Conservation (phyloP, 2,329 filamentous ascomycete species). For the Claviceps spartinae region DNA sequence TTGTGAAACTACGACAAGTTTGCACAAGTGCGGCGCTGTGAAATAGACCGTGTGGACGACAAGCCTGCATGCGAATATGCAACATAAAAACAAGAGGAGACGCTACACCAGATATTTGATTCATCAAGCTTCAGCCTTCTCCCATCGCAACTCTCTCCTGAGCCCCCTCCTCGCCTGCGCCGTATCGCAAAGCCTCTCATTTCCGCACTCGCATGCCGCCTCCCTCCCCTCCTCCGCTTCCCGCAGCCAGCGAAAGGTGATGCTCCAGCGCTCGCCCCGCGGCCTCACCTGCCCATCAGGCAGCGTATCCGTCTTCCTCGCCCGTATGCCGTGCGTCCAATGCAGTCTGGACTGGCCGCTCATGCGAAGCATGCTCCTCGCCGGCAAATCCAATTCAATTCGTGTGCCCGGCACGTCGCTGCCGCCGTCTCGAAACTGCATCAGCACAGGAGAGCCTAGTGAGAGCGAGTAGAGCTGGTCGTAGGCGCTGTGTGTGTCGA, state of each 20-base stretch:
- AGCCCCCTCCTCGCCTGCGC: constrained; percentile 31
- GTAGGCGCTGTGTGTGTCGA: constrained; percentile 38
- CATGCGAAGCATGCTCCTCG: constrained; percentile 38
- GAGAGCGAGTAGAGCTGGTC: constrained; percentile 33
- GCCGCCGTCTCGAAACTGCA: constrained; percentile 27
- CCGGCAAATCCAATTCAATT: constrained; percentile 31
- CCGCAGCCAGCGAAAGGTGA: constrained; percentile 41
- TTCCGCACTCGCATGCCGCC: constrained; percentile 35
- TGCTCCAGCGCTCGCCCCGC: constrained; percentile 35
- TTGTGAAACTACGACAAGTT: no score
- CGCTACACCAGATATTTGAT: no score
- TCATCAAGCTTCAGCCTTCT: constrained; percentile 9
- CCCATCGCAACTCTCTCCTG: constrained; percentile 38
- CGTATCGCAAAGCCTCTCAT: constrained; percentile 36
- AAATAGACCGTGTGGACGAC: no score
- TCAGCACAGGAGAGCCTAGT: constrained; percentile 27
- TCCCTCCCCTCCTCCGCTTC: constrained; percentile 13
- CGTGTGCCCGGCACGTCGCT: constrained; percentile 14
- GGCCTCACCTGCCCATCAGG: constrained; percentile 29
- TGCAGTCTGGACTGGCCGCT: constrained; percentile 34
- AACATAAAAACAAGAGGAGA: no score
- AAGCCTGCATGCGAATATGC: no score
- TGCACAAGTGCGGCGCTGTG: no score
- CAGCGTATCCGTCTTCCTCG: constrained; percentile 36
- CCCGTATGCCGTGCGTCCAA: constrained; percentile 42